A percentile compares a stretch with the other conserved stretches of the same genome.
These are phyloP conservation scores for Trypanosoma theileri DNA, from an alignment of 208 protist genomes.

Conservation along the genomic window DNA sequence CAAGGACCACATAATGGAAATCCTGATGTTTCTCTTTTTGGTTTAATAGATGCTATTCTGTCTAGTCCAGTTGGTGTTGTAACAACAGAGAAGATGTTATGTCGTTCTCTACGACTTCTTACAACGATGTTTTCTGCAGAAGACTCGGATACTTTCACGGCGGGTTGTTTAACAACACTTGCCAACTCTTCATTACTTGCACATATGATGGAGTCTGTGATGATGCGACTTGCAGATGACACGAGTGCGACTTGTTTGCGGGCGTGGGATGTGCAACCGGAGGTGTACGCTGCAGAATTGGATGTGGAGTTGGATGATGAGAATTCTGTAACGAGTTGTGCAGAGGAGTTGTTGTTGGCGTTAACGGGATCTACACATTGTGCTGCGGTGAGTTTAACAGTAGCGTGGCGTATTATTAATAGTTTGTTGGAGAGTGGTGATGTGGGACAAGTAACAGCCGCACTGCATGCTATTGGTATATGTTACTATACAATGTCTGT, in stretches of 20 bases:
- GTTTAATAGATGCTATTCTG: slow-evolving; percentile 39
- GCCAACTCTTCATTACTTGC: slow-evolving; percentile 24
- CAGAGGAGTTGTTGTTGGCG: slow-evolving; percentile 76
- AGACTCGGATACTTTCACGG: slow-evolving; percentile 51
- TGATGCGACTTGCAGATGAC: slow-evolving; percentile 64
- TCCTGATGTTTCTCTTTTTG: slow-evolving; percentile 13
- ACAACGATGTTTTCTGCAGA: slow-evolving; percentile 42
- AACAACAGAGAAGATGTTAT: slow-evolving; percentile 62
- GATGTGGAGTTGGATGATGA: slow-evolving; percentile 59
- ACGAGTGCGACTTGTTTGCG: slow-evolving; percentile 23
- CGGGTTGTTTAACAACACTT: slow-evolving; percentile 26
- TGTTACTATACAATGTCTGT: slow-evolving; percentile 80
- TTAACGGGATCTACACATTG: slow-evolving; percentile 61
- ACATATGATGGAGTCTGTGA: slow-evolving; percentile 39
- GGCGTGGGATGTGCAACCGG: slow-evolving; percentile 53
- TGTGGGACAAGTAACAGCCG: slow-evolving; percentile 49
- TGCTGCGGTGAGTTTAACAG: slow-evolving; percentile 25
- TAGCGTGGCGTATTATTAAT: slow-evolving; percentile 59
- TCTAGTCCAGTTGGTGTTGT: slow-evolving; percentile 19
- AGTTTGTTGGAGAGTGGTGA: slow-evolving; percentile 44
- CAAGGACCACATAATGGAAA: not conserved
- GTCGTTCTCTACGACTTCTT: slow-evolving; percentile 56
- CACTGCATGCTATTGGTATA: slow-evolving; percentile 82
- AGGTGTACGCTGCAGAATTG: slow-evolving; percentile 49
- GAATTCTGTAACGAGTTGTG: slow-evolving; percentile 26